Evolutionary conservation across 2,329 filamentous ascomycete species (phyloP), one percentile per base, ranked within the genome.

Genomic region (Ceratocystiopsis minuta): DNA sequence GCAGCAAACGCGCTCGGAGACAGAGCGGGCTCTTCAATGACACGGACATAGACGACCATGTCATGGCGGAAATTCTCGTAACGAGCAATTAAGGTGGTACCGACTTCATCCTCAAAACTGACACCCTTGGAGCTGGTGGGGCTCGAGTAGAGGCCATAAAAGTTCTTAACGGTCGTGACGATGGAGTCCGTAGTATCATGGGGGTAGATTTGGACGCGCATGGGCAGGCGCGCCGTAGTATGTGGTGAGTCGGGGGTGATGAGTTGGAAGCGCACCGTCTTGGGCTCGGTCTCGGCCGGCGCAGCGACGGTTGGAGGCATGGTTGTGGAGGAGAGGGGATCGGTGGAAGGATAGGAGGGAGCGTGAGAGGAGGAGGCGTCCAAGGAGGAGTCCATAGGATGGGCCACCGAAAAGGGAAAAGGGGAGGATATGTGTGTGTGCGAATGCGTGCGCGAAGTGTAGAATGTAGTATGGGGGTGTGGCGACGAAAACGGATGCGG

Each of bases 151-250:
- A 98, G 72, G 46, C 90, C 90, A 57, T 94, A 96, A 65, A 96
- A 96, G 67, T 95, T 96, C 71, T 94, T 96, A 55, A 96, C 88
- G 1, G 90, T 96, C 14, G 86, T 90, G 49, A 96, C 84, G 63
- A 98, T 98, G 33, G 87, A 95, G 57, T 96, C 88, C 17, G 88
- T 96, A 41, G 84, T 87, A 65, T 98, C 90, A 60, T 96, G 87
- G 38, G 84, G 84, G 55, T 80, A 94, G 52, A 98, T 95, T 55
- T 92, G 82, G 42, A 88, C 81, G 54, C 81, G 70, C 74, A 88
- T 78, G n/a, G 82, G 81, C 50, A 87, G 67, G 55, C 82, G 78
- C 61, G 80, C 80, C 52, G 75, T 74, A 52, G 73, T 75, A 55
- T 79, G 72, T 46, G 75, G 74, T 31, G 72, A 70, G 52, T 81